Percentiles rank a stretch among this genome's conserved stretches.
Conservation (phyloP, 179 eudicot species). For the Vitellaria paradoxa region DNA sequence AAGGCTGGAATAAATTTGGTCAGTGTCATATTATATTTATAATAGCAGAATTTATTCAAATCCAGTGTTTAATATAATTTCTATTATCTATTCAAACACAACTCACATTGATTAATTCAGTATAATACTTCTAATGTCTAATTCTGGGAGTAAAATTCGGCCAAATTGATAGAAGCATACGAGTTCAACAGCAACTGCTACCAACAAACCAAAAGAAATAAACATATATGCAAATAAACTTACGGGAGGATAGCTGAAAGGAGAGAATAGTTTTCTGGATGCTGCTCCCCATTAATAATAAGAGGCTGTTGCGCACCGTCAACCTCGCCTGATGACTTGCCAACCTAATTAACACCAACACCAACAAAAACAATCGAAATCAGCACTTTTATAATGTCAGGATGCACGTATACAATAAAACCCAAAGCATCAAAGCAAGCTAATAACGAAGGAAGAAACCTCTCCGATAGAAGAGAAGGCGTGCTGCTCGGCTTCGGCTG, state of each 20-base stretch:
- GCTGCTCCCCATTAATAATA: conserved; percentile 34
- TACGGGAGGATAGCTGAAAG: conserved; percentile 63
- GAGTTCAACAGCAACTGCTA: neutral
- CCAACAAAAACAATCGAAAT: neutral
- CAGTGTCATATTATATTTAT: neutral
- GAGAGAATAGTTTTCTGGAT: conserved; percentile 50
- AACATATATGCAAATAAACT: conserved; percentile 18
- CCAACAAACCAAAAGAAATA: neutral
- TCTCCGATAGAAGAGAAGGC: conserved; percentile 28
- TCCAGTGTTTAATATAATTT: neutral
- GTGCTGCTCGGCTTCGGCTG: conserved; percentile 36
- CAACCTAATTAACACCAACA: conserved; percentile 21
- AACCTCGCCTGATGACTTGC: conserved; percentile 40
- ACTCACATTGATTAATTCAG: neutral
- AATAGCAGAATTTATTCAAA: neutral
- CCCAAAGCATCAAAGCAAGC: neutral
- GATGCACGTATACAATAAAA: neutral
- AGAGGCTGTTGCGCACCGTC: conserved; percentile 43
- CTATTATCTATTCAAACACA: neutral
- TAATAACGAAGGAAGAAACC: conserved; percentile 17
- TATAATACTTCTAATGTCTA: neutral
- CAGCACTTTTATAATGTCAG: too few relatives aligned
- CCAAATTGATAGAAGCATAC: neutral
- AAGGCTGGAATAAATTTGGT: neutral
- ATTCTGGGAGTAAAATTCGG: neutral